A percentile compares a stretch with the other conserved stretches of the same genome.
Conservation (phyloP, 129 eudicot genomes). For the Chrysanthemum lavandulifolium region DNA sequence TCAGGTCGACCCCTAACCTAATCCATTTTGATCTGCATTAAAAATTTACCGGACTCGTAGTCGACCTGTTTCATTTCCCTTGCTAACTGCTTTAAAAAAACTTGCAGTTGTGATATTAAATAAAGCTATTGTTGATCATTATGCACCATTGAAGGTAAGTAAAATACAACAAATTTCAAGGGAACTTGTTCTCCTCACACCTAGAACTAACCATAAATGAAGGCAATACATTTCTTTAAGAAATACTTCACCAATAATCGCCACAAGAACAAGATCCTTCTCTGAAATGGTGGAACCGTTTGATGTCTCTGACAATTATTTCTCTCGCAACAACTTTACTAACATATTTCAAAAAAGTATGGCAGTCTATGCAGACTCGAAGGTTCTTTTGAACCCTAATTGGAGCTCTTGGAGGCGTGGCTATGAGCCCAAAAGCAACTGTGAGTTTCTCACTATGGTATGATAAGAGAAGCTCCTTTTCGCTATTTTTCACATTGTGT, state of each 20-base stretch:
- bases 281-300: conserved; percentile 79
- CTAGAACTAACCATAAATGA: not conserved
- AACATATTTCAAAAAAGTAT: conserved; percentile 74
- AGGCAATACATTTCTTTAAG: not conserved
- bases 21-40: not conserved
- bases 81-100: not conserved
- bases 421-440: conserved; percentile 79
- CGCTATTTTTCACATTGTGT: conserved; percentile 58
- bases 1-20: too few species aligned
- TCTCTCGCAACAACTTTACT: conserved; percentile 63
- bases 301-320: conserved; percentile 68
- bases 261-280: conserved; percentile 80
- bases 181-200: not conserved
- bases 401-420: conserved; percentile 66
- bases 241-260: conserved; percentile 62
- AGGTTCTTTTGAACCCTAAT: conserved; percentile 87
- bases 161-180: not conserved
- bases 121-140: conserved; percentile 1
- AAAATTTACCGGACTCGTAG: not conserved
- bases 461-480: conserved; percentile 73
- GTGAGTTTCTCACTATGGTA: conserved; percentile 93
- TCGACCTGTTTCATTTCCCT: too few species aligned
- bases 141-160: conserved; percentile 6
- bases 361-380: conserved; percentile 82
- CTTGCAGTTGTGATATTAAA: not conserved